Percentiles rank a stretch among this genome's conserved stretches.
Conservation (phyloP, 148 eudicot genomes). For the Chenopodium quinoa region DNA sequence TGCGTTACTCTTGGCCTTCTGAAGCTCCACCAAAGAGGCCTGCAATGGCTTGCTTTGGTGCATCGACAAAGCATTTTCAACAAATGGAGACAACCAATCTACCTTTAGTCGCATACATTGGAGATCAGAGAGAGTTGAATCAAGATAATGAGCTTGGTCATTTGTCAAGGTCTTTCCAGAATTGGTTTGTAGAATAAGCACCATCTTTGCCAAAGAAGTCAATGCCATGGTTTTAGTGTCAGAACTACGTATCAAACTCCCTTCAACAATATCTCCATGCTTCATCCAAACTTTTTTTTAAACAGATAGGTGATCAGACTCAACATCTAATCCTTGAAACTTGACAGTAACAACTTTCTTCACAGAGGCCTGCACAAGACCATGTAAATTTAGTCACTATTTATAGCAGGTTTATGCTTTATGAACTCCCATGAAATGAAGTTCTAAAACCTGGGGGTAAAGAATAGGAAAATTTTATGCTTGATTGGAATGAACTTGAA, state of each 20-base stretch:
- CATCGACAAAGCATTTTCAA: conserved; percentile 1
- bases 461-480: not conserved
- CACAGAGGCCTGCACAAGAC: not conserved
- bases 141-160: not conserved
- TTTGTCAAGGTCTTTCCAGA: not conserved
- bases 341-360: not conserved
- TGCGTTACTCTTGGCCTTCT: not conserved
- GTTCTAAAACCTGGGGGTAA: no score
- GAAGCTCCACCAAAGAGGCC: not conserved
- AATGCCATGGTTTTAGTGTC: not conserved
- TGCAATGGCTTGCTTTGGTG: conserved; percentile 2
- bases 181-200: not conserved
- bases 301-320: not conserved
- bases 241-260: not conserved
- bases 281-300: not conserved
- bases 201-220: conserved; percentile 1
- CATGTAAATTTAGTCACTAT: no score
- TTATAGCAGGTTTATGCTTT: no score
- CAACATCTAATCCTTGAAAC: conserved; percentile 1
- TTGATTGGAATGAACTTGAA: no score
- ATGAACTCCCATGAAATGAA: no score
- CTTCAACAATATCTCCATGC: conserved; percentile 4
- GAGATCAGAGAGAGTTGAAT: not conserved
- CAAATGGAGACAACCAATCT: conserved; percentile 4
- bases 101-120: not conserved